phyloP scores from a whole-genome alignment of 2,329 filamentous ascomycete genomes.

The Exserohilum rostratum region DNA sequence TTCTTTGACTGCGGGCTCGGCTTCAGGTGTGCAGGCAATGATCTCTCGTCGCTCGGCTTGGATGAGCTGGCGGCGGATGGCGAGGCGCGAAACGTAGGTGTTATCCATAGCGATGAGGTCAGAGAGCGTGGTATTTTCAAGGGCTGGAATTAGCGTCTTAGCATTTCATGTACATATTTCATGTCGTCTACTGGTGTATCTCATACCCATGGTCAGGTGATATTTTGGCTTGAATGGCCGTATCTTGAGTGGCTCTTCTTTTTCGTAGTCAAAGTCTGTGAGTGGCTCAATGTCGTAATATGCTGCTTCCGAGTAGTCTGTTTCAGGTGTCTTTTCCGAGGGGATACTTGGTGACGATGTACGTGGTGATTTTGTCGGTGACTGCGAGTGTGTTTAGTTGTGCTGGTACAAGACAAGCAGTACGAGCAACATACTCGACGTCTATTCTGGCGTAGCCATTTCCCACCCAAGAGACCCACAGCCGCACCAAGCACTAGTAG shows the following conservation, averaged over 20 bases:
- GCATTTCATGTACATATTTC: background rate
- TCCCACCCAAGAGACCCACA: background rate
- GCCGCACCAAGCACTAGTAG: background rate
- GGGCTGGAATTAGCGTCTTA: constrained; percentile 48
- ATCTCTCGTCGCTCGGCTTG: constrained; percentile 51
- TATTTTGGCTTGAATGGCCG: constrained; percentile 67
- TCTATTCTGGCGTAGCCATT: background rate
- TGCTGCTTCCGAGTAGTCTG: constrained; percentile 29
- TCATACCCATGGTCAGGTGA: constrained; percentile 66
- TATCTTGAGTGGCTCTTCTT: constrained; percentile 59
- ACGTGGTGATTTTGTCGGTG: background rate
- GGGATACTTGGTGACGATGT: background rate
- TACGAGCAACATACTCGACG: background rate
- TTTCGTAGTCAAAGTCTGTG: constrained; percentile 57
- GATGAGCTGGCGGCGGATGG: constrained; percentile 57
- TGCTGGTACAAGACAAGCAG: background rate
- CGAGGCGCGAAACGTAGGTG: constrained; percentile 61
- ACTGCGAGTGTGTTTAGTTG: background rate
- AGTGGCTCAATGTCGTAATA: constrained; percentile 56
- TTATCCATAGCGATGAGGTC: constrained; percentile 65
- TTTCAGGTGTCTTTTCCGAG: background rate
- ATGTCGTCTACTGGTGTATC: constrained; percentile 10
- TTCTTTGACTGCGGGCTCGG: constrained; percentile 59
- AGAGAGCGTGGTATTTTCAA: constrained; percentile 60
- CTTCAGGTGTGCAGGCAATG: constrained; percentile 44